Conservation (phyloP, 768 basidiomycete genomes). For the Naganishia vaughanmartiniae region DNA sequence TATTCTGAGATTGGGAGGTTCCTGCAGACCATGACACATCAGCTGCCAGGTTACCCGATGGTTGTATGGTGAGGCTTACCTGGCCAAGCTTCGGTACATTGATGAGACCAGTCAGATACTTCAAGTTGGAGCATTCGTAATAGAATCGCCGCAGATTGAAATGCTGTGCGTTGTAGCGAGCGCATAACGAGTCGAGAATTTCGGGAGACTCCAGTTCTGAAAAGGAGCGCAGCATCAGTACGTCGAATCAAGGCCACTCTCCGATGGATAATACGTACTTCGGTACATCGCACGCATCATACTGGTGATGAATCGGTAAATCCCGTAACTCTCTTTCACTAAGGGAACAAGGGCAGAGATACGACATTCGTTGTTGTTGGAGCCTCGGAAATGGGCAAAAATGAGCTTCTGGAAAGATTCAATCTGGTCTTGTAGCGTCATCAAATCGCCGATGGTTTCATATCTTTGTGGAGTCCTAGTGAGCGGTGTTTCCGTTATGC, state of each 20-base stretch:
- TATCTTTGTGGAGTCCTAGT: constrained; percentile 60
- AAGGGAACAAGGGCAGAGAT: constrained; percentile 93
- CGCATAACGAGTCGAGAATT: constrained; percentile 79
- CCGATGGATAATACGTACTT: constrained; percentile 58
- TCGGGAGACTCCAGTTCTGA: constrained; percentile 85
- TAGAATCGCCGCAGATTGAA: constrained; percentile 93
- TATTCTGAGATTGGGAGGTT: constrained; percentile 91
- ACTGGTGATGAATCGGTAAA: constrained; percentile 96
- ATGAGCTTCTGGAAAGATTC: constrained; percentile 98
- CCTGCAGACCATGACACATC: constrained; percentile 57
- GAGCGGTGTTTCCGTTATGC: constrained; percentile 19
- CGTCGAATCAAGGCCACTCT: neutral
- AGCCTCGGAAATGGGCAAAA: constrained; percentile 87
- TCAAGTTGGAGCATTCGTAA: constrained; percentile 98
- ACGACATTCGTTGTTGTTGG: constrained; percentile 92
- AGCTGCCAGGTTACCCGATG: constrained; percentile 4
- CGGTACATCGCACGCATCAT: constrained; percentile 98
- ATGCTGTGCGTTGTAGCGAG: constrained; percentile 87
- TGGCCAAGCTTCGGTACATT: constrained; percentile 97
- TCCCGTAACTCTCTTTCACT: constrained; percentile 99
- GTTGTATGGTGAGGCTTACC: constrained; percentile 54
- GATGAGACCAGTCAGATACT: constrained; percentile 93
- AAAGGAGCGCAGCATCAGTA: neutral
- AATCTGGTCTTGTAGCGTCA: constrained; percentile 97
- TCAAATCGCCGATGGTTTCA: constrained; percentile 95